A percentile compares a stretch with the other conserved stretches of the same genome.
These are phyloP conservation scores for Sapria himalayana DNA, from an alignment of 345 rosid genomes.

Conservation along the genomic window DNA sequence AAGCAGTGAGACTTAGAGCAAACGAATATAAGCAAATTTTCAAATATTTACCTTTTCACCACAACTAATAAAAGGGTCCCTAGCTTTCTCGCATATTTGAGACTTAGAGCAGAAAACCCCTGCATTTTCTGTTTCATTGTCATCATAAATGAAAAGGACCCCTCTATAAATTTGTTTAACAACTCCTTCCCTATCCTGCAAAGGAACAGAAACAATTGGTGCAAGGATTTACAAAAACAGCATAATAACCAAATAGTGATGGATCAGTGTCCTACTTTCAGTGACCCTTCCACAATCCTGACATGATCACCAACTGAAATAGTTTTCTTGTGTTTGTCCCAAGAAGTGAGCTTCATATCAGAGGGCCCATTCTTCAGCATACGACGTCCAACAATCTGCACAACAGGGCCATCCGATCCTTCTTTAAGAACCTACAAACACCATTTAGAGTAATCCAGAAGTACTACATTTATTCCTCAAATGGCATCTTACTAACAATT, in stretches of 20 bases:
- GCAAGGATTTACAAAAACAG: neutral
- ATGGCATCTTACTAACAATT: no score
- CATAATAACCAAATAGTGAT: conserved; percentile 3
- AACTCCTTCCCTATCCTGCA: conserved; percentile 78
- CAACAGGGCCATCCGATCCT: conserved; percentile 39
- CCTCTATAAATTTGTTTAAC: conserved; percentile 80
- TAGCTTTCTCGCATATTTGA: conserved; percentile 57
- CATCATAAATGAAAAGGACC: conserved; percentile 39
- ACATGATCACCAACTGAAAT: conserved; percentile 57
- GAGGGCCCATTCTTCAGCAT: conserved; percentile 40
- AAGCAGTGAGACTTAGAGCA: neutral
- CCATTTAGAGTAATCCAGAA: no score
- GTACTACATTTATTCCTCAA: no score
- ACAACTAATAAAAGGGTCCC: conserved; percentile 18
- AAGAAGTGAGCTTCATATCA: conserved; percentile 57
- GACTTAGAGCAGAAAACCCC: conserved; percentile 71
- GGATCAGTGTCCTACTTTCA: conserved; percentile 26
- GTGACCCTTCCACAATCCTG: conserved; percentile 60
- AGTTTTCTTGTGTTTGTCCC: conserved; percentile 37
- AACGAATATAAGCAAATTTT: no score
- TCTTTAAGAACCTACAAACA: conserved; percentile 69
- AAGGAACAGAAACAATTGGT: conserved; percentile 5
- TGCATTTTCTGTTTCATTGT: conserved; percentile 58
- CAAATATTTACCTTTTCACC: conserved; percentile 34
- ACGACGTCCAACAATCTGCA: conserved; percentile 28